Conservation (phyloP, 2,329 filamentous ascomycete species). For the Colletotrichum godetiae region DNA sequence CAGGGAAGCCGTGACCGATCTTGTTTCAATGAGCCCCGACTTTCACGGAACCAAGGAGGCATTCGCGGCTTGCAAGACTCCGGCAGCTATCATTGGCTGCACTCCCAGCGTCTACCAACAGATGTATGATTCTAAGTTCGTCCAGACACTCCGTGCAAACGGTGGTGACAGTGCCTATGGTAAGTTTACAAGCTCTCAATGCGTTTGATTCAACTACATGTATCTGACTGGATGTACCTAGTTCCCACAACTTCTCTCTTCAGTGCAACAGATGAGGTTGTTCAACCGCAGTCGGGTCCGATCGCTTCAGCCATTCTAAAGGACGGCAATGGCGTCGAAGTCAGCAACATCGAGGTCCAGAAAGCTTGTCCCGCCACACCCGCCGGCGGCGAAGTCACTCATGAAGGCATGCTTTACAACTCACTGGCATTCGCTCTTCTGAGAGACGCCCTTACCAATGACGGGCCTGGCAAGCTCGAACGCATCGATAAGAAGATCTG, state of each 20-base stretch:
- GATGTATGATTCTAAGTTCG: conserved; percentile 54
- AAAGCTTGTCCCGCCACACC: conserved; percentile 50
- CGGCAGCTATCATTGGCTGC: conserved; percentile 7
- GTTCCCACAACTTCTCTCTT: conserved; percentile 67
- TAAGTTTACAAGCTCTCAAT: not conserved
- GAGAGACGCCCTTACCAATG: conserved; percentile 43
- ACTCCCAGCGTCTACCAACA: conserved; percentile 59
- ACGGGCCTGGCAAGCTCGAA: conserved; percentile 13
- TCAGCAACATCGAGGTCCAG: conserved; percentile 63
- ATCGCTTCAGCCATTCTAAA: conserved; percentile 57
- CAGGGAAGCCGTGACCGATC: conserved; percentile 55
- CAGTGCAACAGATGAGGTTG: conserved; percentile 61
- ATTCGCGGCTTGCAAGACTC: conserved; percentile 4
- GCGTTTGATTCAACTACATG: accelerated
- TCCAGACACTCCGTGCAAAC: conserved; percentile 52
- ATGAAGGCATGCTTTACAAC: conserved; percentile 57
- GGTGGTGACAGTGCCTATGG: conserved; percentile 61
- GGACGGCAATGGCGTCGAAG: conserved; percentile 54
- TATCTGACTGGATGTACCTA: not conserved
- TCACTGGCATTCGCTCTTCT: conserved; percentile 52
- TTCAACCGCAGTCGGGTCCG: conserved; percentile 59
- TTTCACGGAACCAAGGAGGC: conserved; percentile 47
- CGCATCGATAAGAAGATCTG: conserved; percentile 19
- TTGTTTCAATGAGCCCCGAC: conserved; percentile 63
- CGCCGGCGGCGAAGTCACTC: conserved; percentile 58